Percentiles rank a stretch among this genome's conserved stretches.
These are phyloP conservation scores for Pisolithus microcarpus DNA, from an alignment of 768 basidiomycete genomes.

Conservation along the genomic window DNA sequence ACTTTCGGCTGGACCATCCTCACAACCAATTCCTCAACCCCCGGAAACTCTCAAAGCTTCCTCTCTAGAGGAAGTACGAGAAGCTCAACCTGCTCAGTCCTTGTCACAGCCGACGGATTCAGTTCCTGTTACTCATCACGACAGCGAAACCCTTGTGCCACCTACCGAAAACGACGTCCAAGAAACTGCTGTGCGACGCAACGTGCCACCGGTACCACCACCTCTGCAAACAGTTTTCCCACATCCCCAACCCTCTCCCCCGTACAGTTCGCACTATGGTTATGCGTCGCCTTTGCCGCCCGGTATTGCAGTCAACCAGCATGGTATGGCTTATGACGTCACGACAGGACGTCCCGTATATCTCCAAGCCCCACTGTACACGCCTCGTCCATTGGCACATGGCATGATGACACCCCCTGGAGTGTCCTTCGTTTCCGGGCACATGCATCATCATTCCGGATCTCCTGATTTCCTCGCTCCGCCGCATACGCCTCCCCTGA, in stretches of 20 bases:
- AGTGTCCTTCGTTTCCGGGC: slow-evolving; percentile 50
- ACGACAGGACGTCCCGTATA: slow-evolving; percentile 78
- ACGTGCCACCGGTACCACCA: slow-evolving; percentile 33
- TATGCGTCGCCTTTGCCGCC: slow-evolving; percentile 54
- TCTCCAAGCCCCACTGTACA: slow-evolving; percentile 59
- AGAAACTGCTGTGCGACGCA: slow-evolving; percentile 20
- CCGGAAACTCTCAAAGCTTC: background rate
- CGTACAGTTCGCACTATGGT: slow-evolving; percentile 61
- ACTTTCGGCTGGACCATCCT: background rate
- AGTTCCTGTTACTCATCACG: slow-evolving; percentile 24
- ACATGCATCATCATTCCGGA: slow-evolving; percentile 52
- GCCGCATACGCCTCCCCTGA: slow-evolving; percentile 54
- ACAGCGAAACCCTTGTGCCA: slow-evolving; percentile 18
- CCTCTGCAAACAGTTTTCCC: slow-evolving; percentile 40
- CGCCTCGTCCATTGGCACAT: slow-evolving; percentile 59
- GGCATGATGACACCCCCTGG: slow-evolving; percentile 44
- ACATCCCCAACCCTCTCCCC: slow-evolving; percentile 42
- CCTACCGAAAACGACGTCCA: slow-evolving; percentile 22
- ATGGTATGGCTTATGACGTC: slow-evolving; percentile 76
- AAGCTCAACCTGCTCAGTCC: slow-evolving; percentile 9
- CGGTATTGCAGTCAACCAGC: slow-evolving; percentile 65
- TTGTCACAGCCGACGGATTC: slow-evolving; percentile 7
- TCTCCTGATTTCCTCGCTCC: slow-evolving; percentile 60
- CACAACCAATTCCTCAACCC: slow-evolving; percentile 6
- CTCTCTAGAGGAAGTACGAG: background rate